Conservation (phyloP, 345 rosid genomes). For the Eucalyptus erythrocorys region DNA sequence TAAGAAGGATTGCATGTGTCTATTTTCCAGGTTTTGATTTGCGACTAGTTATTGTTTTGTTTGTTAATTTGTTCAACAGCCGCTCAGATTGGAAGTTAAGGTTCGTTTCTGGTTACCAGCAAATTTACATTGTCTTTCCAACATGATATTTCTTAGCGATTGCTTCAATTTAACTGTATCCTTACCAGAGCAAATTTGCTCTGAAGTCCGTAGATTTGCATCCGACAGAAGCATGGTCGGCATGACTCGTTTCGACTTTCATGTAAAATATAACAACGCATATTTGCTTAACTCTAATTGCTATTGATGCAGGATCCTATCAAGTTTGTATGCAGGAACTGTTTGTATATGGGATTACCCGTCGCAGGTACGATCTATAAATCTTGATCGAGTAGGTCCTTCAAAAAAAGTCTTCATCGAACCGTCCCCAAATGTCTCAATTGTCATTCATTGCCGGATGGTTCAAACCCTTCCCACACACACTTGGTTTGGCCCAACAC, state of each 20-base stretch:
- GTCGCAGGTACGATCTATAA: conserved; percentile 49
- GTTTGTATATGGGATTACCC: conserved; percentile 44
- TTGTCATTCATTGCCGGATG: too few species aligned
- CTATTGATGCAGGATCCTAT: conserved; percentile 20
- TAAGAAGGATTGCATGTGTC: not conserved
- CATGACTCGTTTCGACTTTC: not conserved
- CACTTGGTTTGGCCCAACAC: too few species aligned
- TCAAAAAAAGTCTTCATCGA: too few species aligned
- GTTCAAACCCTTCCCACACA: too few species aligned
- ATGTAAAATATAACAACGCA: not conserved
- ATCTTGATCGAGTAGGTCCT: too few species aligned
- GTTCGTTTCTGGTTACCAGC: not conserved
- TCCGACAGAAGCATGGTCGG: conserved; percentile 42
- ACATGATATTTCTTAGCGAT: too few species aligned
- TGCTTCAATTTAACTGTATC: too few species aligned
- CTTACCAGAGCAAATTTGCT: conserved; percentile 27
- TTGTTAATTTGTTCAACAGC: conserved; percentile 9
- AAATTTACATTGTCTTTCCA: not conserved
- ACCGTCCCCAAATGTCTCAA: too few species aligned
- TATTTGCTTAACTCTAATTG: not conserved
- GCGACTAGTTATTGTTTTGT: not conserved
- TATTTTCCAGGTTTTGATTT: not conserved
- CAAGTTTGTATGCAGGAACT: conserved; percentile 38
- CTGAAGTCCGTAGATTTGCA: conserved; percentile 41
- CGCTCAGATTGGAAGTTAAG: conserved; percentile 45